These are phyloP conservation scores for Apium graveolens DNA, from an alignment of 129 eudicot genomes.

Conservation along the genomic window DNA sequence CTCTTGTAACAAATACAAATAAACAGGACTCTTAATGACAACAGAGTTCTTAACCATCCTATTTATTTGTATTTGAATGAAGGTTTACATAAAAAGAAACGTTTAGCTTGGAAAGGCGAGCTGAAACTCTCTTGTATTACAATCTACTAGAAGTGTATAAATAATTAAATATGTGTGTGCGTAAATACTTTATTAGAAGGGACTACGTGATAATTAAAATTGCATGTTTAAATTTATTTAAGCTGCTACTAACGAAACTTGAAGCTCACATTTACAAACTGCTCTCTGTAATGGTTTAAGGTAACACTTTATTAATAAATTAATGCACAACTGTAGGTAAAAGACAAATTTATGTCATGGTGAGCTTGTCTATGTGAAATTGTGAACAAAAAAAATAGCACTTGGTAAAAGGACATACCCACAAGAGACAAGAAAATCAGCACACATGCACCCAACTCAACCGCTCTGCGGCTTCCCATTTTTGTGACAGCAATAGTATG, in stretches of 20 bases:
- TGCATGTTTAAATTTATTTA: neutral
- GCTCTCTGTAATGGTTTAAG: neutral
- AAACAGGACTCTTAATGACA: neutral
- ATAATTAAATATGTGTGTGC: neutral
- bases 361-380: neutral
- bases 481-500: conserved; percentile 98
- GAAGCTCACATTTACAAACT: neutral
- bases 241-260: neutral
- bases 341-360: neutral
- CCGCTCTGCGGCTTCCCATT: conserved; percentile 96
- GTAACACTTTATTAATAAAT: neutral
- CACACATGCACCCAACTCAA: conserved; percentile 79
- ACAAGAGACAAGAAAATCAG: conserved; percentile 67
- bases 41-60: neutral
- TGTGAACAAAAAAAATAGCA: neutral
- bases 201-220: neutral
- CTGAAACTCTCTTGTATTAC: neutral
- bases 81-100: neutral
- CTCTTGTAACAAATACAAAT: no score
- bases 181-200: neutral
- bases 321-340: neutral
- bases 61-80: neutral
- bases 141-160: neutral
- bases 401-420: conserved; percentile 33
- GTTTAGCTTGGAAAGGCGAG: neutral